phyloP scores from a whole-genome alignment of 176 grass and related monocot genomes.

The Tillandsia leiboldiana region DNA sequence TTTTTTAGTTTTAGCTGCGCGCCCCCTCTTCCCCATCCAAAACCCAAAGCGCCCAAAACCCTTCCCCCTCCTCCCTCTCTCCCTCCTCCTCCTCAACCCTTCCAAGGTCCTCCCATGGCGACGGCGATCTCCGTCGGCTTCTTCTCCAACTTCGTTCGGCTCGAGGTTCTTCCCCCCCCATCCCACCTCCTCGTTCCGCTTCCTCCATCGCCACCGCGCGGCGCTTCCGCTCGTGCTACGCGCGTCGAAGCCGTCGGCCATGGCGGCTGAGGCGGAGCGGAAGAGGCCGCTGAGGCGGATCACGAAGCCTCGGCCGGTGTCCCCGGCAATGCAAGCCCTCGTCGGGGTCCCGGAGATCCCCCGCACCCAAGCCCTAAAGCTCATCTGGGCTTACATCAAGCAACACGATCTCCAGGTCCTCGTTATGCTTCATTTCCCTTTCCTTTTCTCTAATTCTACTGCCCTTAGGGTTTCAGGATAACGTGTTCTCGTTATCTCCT shows the following conservation, averaged over 20 bases:
- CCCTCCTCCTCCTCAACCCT: not conserved
- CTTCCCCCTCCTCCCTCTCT: not conserved
- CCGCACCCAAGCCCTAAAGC: constrained; percentile 76
- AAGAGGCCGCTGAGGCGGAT: constrained; percentile 51
- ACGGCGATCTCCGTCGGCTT: constrained; percentile 23
- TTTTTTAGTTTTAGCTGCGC: not conserved
- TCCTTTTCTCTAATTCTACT: not conserved
- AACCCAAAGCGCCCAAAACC: not conserved
- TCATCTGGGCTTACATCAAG: constrained; percentile 89
- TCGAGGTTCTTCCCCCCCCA: constrained; percentile 1
- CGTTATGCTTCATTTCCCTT: not conserved
- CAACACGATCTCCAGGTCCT: constrained; percentile 66
- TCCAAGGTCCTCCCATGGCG: constrained; percentile 28
- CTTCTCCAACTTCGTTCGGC: constrained; percentile 2
- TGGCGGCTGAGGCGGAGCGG: constrained; percentile 12
- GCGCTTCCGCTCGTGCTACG: constrained; percentile 10
- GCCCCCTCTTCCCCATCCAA: not conserved
- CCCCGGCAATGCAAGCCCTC: constrained; percentile 56
- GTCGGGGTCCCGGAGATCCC: constrained; percentile 59
- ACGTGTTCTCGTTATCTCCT: not conserved
- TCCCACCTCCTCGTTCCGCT: not conserved
- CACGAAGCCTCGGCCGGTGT: constrained; percentile 51
- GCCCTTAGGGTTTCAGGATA: not conserved
- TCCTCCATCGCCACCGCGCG: not conserved
- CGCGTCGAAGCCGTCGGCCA: constrained; percentile 2